Evolutionary conservation across 1,284 basidiomycete species (phyloP), one percentile per base, ranked within the genome.

Genomic region (Schizopora paradoxa): DNA sequence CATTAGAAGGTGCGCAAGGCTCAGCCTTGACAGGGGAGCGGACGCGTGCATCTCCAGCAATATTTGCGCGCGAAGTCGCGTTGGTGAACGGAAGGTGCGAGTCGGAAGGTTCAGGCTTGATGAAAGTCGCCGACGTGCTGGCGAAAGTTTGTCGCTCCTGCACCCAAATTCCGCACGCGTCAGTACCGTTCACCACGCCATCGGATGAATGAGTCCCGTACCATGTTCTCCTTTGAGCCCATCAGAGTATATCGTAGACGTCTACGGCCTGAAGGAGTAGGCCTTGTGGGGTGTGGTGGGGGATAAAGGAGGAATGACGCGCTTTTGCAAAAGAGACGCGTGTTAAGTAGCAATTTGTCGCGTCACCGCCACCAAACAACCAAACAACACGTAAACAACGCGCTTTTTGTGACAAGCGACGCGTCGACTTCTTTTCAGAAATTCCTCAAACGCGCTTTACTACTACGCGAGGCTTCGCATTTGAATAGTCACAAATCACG

Each of bases 51-150:
- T 45, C 35, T 39, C 39, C 49, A 16, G 39, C 49, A 19, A 49
- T 37, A 37, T 46, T 51, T 37, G 14, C 32, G 16, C 18, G 47
- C 25, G 54, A 56, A 19, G 54, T 49, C 3, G 59, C 61, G 16
- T 40, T 50, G 7, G 52, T 47, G 8, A 61, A 54, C 37, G 61
- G 62, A 10, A 59, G 45, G 21, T 66, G 53, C 11, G 52, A 55
- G 33, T 72, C 70, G 45, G 60, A 58, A 4, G 68, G 71, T 48
- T 74, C 73, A 19, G 65, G 57, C 51, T 76, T 75, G 40, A 74
- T 60, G 28, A 53, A 27, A 21, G 41, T 35, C 22, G 13, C n/a
- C n/a, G 8, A 33, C 34, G 28, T 45, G 43, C 14, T 32, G 35
- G 2, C n/a, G n/a, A n/a, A n/a, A n/a, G n/a, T n/a, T n/a, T n/a